phyloP scores from a whole-genome alignment of 1,139 yeast genomes.

The Yamadazyma conglobata region DNA sequence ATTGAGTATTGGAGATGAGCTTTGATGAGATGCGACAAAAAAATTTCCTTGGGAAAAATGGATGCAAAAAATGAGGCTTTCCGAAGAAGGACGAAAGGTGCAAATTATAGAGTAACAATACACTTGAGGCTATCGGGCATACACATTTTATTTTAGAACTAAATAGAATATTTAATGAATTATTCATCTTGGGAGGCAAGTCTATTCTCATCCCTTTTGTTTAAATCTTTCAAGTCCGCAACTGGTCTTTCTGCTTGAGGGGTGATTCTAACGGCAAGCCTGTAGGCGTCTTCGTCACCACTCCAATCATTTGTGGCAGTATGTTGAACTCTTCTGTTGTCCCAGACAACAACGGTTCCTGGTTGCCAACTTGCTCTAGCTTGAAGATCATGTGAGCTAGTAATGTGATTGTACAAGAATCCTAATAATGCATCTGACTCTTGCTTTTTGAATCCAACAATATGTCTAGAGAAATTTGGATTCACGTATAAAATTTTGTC shows the following conservation, averaged over 20 bases:
- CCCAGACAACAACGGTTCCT: slow-evolving; percentile 65
- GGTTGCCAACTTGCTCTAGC: slow-evolving; percentile 38
- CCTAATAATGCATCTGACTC: slow-evolving; percentile 57
- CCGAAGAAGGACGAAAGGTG: background rate
- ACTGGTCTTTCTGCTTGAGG: slow-evolving; percentile 55
- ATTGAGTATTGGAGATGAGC: too few species aligned
- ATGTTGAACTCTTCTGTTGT: slow-evolving; percentile 62
- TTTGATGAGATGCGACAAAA: slow-evolving; percentile 10
- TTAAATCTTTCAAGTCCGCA: slow-evolving; percentile 31
- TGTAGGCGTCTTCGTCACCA: slow-evolving; percentile 35
- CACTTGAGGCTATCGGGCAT: too few species aligned
- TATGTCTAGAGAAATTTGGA: slow-evolving; percentile 55
- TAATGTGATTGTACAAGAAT: slow-evolving; percentile 50
- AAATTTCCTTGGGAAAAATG: slow-evolving; percentile 2
- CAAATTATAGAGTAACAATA: background rate
- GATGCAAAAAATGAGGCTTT: background rate
- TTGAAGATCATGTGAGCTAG: slow-evolving; percentile 35
- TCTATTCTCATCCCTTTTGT: slow-evolving; percentile 15
- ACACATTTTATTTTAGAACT: too few species aligned
- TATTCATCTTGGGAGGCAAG: slow-evolving; percentile 10
- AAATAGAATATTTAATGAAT: too few species aligned
- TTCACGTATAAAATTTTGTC: slow-evolving; percentile 57
- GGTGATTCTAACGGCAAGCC: slow-evolving; percentile 70
- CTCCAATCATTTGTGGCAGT: slow-evolving; percentile 63
- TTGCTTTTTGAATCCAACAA: slow-evolving; percentile 60